These are phyloP conservation scores for Diplocarpon mali DNA, from an alignment of 2,329 filamentous ascomycete genomes.

Conservation along the genomic window DNA sequence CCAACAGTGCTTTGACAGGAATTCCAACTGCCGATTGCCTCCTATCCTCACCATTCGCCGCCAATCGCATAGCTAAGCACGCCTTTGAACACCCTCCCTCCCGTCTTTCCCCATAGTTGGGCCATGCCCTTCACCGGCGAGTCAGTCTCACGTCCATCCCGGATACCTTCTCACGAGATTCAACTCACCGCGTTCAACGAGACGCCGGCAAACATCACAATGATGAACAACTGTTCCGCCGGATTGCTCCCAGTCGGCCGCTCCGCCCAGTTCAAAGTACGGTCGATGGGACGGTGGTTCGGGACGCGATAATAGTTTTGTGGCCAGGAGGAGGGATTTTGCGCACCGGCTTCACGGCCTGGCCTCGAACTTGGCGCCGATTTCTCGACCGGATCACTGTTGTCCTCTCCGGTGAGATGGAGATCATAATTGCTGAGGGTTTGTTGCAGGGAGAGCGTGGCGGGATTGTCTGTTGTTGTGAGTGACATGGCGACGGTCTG, in stretches of 20 bases:
- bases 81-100: conserved; percentile 36
- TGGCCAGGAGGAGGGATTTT: conserved; percentile 34
- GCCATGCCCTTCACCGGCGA: conserved; percentile 27
- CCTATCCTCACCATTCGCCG: conserved; percentile 33
- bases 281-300: conserved; percentile 35
- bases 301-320: conserved; percentile 37
- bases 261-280: conserved; percentile 31
- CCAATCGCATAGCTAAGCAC: conserved; percentile 42
- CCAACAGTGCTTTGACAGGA: too few relatives aligned
- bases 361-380: background rate
- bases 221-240: conserved; percentile 36
- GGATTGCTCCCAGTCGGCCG: conserved; percentile 34
- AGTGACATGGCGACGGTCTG: background rate
- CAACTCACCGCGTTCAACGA: conserved; percentile 33
- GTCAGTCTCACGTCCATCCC: background rate
- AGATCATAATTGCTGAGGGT: conserved; percentile 36
- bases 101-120: conserved; percentile 38
- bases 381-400: background rate
- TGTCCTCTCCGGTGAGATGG: conserved; percentile 30
- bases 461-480: conserved; percentile 7
- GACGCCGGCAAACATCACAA: conserved; percentile 39
- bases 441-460: conserved; percentile 23
- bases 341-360: background rate
- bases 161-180: background rate
- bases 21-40: too few relatives aligned